Evolutionary conservation across 306 rosid species (phyloP).

Genomic region (Quercus berberidifolia): DNA sequence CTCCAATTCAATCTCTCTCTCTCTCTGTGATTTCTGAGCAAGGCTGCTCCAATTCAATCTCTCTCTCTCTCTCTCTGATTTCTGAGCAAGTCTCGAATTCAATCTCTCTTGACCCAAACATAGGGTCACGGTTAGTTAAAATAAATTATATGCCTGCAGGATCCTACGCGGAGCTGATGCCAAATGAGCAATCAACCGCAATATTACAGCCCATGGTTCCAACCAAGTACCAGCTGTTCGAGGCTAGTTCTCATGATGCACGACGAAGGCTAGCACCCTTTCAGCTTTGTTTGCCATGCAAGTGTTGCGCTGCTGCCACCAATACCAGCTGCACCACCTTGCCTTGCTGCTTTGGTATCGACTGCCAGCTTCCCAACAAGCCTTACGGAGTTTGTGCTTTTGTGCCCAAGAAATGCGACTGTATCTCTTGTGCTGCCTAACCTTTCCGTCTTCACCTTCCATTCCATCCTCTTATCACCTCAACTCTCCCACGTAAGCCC

Average conservation of each 20-base stretch:
- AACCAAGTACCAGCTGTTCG: conserved; percentile 4
- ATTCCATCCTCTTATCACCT: neutral
- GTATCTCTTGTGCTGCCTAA: conserved; percentile 16
- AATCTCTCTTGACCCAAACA: neutral
- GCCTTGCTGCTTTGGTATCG: conserved; percentile 40
- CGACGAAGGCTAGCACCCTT: conserved; percentile 26
- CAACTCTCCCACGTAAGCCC: neutral
- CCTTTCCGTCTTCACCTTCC: neutral
- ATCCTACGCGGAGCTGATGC: neutral
- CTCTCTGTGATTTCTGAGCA: neutral
- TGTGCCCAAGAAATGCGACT: conserved; percentile 32
- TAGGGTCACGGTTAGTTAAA: neutral
- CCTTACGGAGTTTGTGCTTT: conserved; percentile 41
- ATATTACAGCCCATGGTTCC: neutral
- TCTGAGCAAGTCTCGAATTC: no score
- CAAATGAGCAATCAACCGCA: neutral
- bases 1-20: neutral
- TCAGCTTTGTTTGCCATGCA: conserved; percentile 30
- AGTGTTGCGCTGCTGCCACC: conserved; percentile 28
- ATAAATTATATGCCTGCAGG: neutral
- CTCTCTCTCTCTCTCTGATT: no score
- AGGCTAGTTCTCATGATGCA: neutral
- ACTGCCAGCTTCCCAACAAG: conserved; percentile 40
- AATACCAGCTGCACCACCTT: conserved; percentile 13
- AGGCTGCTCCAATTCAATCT: neutral